phyloP scores from a whole-genome alignment of 345 rosid species.

The Aegle marmelos region DNA sequence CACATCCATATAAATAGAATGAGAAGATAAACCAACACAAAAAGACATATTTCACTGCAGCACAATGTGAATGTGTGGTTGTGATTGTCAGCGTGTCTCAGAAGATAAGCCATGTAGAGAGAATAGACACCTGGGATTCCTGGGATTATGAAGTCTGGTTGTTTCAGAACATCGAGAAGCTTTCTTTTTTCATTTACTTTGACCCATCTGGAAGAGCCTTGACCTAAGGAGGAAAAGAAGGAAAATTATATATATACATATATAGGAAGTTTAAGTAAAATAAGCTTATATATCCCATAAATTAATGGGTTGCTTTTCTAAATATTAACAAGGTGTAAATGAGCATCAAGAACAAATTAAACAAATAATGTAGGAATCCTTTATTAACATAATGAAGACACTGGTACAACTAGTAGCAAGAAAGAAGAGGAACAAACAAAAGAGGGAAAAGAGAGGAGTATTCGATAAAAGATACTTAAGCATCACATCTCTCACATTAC shows the following conservation, averaged over 20 bases:
- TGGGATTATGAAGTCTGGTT: constrained; percentile 52
- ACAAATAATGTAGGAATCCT: neutral
- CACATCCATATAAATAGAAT: neutral
- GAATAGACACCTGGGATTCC: constrained; percentile 68
- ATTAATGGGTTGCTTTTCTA: neutral
- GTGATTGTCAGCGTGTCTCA: neutral
- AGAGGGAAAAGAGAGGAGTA: neutral
- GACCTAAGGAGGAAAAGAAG: constrained; percentile 25
- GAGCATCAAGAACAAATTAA: neutral
- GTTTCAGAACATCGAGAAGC: constrained; percentile 65
- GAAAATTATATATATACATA: no score
- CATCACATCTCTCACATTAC: neutral
- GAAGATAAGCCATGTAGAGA: neutral
- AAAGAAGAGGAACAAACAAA: neutral
- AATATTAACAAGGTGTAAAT: neutral
- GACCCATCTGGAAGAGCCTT: constrained; percentile 51
- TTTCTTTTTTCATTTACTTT: constrained; percentile 67
- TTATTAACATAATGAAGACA: neutral
- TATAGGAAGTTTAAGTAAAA: neutral
- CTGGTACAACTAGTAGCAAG: neutral
- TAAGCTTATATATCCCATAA: neutral
- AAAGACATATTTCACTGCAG: neutral
- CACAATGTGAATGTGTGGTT: neutral
- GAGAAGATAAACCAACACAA: neutral
- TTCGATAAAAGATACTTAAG: neutral